Conservation (phyloP, 1,284 basidiomycete genomes). For the Cryptococcus floricola region DNA sequence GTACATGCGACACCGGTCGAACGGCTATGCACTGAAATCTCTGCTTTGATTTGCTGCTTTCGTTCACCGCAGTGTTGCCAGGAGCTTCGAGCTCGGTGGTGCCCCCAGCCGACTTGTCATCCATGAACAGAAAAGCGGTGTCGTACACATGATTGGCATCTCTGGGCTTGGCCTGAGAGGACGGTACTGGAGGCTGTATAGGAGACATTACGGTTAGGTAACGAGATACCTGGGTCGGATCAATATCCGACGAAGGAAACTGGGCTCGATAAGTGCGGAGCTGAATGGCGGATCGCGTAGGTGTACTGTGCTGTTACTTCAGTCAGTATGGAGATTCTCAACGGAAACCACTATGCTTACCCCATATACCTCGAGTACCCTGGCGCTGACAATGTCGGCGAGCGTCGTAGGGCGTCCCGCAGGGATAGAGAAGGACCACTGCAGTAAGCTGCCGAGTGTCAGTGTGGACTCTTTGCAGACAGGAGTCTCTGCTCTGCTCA, state of each 20-base stretch:
- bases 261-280: slow-evolving; percentile 37
- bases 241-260: slow-evolving; percentile 15
- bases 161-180: neutral
- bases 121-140: slow-evolving; percentile 37
- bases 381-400: slow-evolving; percentile 33
- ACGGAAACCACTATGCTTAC: slow-evolving; percentile 15
- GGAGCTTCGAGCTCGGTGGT: neutral
- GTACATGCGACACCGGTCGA: slow-evolving; percentile 25
- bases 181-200: slow-evolving; percentile 2
- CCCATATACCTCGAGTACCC: slow-evolving; percentile 40
- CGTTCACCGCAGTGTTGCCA: neutral
- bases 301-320: slow-evolving; percentile 16
- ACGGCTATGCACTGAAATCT: slow-evolving; percentile 33
- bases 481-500: slow-evolving; percentile 8
- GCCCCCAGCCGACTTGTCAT: slow-evolving; percentile 22
- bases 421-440: slow-evolving; percentile 36
- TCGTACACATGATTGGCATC: slow-evolving; percentile 20
- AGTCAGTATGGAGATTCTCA: neutral
- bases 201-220: slow-evolving; percentile 28
- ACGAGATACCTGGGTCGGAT: slow-evolving; percentile 9
- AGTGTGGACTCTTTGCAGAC: neutral
- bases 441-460: slow-evolving; percentile 30
- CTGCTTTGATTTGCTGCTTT: neutral
- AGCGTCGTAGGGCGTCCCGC: slow-evolving; percentile 21
- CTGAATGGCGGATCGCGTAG: slow-evolving; percentile 29